These are phyloP conservation scores for Seminavis robusta DNA, from an alignment of 108 stramenopile genomes.

Conservation along the genomic window DNA sequence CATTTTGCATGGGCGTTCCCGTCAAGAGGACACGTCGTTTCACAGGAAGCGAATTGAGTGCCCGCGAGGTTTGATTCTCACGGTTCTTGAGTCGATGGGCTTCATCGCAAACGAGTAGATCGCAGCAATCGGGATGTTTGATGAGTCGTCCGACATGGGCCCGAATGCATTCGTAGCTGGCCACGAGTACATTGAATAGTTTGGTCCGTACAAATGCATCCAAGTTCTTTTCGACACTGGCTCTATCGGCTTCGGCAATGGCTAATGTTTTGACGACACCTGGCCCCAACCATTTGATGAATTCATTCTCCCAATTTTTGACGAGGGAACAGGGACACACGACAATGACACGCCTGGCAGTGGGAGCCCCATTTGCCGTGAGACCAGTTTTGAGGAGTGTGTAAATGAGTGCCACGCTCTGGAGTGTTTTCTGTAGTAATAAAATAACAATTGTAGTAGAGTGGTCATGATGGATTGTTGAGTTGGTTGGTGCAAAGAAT, in stretches of 20 bases:
- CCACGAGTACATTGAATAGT: constrained; percentile 85
- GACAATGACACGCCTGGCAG: constrained; percentile 89
- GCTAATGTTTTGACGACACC: constrained; percentile 74
- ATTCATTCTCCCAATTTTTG: constrained; percentile 99
- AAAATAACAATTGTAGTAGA: background rate
- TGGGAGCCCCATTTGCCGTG: constrained; percentile 73
- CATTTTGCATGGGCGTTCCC: constrained; percentile 97
- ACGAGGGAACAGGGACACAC: constrained; percentile 96
- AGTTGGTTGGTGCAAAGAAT: no score
- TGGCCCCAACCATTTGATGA: constrained; percentile 95
- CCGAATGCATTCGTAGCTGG: constrained; percentile 94
- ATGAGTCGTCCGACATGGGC: constrained; percentile 79
- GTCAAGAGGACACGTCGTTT: constrained; percentile 90
- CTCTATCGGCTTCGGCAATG: constrained; percentile 83
- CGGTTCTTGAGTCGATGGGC: constrained; percentile 98
- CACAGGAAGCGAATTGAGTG: constrained; percentile 80
- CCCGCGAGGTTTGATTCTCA: constrained; percentile 90
- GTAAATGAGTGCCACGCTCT: constrained; percentile 91
- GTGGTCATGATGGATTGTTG: constrained; percentile 13
- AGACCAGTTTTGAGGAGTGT: constrained; percentile 93
- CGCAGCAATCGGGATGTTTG: constrained; percentile 81
- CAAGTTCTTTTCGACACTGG: constrained; percentile 79
- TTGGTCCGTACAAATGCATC: constrained; percentile 77
- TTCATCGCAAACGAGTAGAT: constrained; percentile 96
- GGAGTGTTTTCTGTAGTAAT: constrained; percentile 83